Evolutionary conservation across 495 filamentous ascomycete genomes (phyloP).

Genomic region (Talaromyces thailandensis): DNA sequence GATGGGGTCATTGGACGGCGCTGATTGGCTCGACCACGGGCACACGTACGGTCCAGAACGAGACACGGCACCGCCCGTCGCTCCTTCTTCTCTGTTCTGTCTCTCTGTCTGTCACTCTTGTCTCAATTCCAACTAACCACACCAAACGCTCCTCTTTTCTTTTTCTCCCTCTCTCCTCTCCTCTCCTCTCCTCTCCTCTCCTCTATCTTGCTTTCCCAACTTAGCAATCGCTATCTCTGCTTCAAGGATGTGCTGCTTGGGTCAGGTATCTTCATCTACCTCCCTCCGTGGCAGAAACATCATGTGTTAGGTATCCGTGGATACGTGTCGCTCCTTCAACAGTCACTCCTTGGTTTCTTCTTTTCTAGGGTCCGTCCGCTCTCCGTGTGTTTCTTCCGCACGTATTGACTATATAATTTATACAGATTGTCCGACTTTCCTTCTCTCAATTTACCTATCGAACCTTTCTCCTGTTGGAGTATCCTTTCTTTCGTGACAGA

Average conservation of each 20-base stretch:
- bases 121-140: background rate
- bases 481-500: background rate
- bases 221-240: background rate
- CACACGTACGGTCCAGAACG: background rate
- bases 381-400: background rate
- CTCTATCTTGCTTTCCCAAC: background rate
- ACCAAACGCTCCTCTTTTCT: background rate
- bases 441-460: background rate
- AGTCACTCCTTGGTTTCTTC: background rate
- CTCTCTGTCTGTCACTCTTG: no score
- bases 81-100: no score
- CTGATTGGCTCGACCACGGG: background rate
- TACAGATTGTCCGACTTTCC: background rate
- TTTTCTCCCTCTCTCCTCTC: background rate
- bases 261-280: background rate
- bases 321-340: background rate
- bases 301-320: background rate
- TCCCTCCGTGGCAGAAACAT: background rate
- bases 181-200: no score
- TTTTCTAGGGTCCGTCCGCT: background rate
- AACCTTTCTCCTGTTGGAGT: background rate
- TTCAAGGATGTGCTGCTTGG: background rate
- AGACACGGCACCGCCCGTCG: background rate
- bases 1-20: background rate
- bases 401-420: background rate